Conservation (phyloP, 1,284 basidiomycete genomes). For the Ceratobasidium sp. region DNA sequence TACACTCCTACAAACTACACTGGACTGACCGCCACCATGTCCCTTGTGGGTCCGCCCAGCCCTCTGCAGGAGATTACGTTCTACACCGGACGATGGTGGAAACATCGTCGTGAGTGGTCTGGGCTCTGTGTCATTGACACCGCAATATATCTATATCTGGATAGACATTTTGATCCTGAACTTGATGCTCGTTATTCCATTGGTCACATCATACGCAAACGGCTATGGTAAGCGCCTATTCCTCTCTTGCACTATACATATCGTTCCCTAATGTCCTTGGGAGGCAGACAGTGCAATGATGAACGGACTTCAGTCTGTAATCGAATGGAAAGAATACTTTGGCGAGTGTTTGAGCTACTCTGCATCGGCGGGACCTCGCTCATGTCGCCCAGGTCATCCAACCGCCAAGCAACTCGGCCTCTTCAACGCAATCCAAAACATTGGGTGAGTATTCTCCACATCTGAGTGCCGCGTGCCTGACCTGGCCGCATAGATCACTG, state of each 20-base stretch:
- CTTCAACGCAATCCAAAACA: conserved; percentile 79
- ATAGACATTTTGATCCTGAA: conserved; percentile 48
- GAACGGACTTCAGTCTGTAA: conserved; percentile 51
- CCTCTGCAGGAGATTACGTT: conserved; percentile 24
- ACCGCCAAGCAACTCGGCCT: conserved; percentile 65
- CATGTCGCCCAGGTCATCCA: conserved; percentile 27
- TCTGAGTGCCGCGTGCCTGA: background rate
- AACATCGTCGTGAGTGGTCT: conserved; percentile 33
- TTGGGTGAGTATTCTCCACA: conserved; percentile 48
- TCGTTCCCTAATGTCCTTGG: background rate
- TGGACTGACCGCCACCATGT: conserved; percentile 16
- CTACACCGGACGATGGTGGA: conserved; percentile 27
- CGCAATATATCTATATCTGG: background rate
- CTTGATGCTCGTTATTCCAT: conserved; percentile 52
- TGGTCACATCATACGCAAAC: conserved; percentile 81
- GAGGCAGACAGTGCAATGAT: conserved; percentile 51
- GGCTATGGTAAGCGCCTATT: conserved; percentile 72
- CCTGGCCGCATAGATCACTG: conserved; percentile 24
- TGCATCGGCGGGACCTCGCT: background rate
- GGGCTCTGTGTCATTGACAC: background rate
- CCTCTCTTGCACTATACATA: background rate
- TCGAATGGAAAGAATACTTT: conserved; percentile 45
- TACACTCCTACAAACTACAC: background rate
- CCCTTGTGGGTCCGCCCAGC: conserved; percentile 12
- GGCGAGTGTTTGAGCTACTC: background rate